phyloP scores from a whole-genome alignment of 148 eudicot genomes.

The Agrostemma githago region DNA sequence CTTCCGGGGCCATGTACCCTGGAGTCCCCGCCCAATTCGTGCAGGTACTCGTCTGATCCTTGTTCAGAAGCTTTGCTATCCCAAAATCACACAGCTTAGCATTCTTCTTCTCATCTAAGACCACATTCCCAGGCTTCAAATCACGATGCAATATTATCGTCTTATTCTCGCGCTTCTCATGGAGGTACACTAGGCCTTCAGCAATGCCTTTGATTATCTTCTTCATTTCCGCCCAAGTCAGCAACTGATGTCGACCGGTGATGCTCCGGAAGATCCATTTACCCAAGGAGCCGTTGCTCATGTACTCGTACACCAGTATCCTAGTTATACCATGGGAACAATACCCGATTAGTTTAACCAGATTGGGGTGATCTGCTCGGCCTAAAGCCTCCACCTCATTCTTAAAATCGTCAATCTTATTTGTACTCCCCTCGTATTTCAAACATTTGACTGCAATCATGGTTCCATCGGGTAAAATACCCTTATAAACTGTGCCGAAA shows the following conservation, averaged over 20 bases:
- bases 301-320: conserved; percentile 18
- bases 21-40: not conserved
- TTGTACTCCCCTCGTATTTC: not conserved
- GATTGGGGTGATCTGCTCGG: conserved; percentile 9
- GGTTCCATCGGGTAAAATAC: not conserved
- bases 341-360: conserved; percentile 20
- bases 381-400: conserved; percentile 20
- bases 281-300: conserved; percentile 20
- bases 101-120: conserved; percentile 13
- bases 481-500: not conserved
- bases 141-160: conserved; percentile 11
- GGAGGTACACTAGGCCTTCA: conserved; percentile 18
- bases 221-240: conserved; percentile 15
- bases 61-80: conserved; percentile 14
- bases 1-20: conserved; percentile 16
- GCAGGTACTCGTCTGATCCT: conserved; percentile 14
- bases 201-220: conserved; percentile 16
- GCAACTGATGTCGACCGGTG: not conserved
- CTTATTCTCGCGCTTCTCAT: conserved; percentile 5
- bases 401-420: not conserved
- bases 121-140: conserved; percentile 14
- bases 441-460: not conserved
- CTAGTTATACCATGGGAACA: not conserved
- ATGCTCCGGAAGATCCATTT: conserved; percentile 16
- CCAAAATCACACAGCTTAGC: conserved; percentile 24